A percentile compares a stretch with the other conserved stretches of the same genome.
These are phyloP conservation scores for Sodiomyces alkalinus DNA, from an alignment of 2,329 filamentous ascomycete genomes.

Conservation along the genomic window DNA sequence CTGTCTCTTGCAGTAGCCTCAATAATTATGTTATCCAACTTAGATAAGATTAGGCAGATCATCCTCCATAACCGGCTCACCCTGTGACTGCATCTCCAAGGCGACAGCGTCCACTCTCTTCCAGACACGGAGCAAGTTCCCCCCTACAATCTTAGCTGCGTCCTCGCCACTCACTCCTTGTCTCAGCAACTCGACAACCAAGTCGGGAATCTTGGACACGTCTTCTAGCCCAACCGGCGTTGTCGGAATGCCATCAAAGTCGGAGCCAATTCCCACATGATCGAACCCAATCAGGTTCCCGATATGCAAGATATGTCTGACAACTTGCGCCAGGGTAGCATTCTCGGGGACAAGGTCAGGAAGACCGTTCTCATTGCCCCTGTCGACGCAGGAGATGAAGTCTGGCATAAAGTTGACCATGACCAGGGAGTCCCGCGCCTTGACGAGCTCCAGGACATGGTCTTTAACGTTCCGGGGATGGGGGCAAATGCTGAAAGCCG, in stretches of 20 bases:
- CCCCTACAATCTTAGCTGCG: slow-evolving; percentile 59
- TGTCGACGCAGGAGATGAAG: slow-evolving; percentile 62
- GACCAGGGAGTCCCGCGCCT: slow-evolving; percentile 56
- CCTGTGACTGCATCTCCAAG: slow-evolving; percentile 42
- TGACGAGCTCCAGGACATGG: slow-evolving; percentile 63
- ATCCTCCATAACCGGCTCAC: slow-evolving; percentile 39
- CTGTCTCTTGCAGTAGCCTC: no score
- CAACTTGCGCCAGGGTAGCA: slow-evolving; percentile 63
- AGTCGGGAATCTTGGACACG: slow-evolving; percentile 65
- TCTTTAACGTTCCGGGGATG: slow-evolving; percentile 88
- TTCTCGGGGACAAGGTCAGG: slow-evolving; percentile 53
- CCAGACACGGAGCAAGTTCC: slow-evolving; percentile 78
- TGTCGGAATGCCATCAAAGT: slow-evolving; percentile 64
- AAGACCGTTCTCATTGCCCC: slow-evolving; percentile 43
- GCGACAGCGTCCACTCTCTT: slow-evolving; percentile 60
- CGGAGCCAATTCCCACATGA: slow-evolving; percentile 75
- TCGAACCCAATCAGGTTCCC: slow-evolving; percentile 73
- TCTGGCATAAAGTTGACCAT: slow-evolving; percentile 84
- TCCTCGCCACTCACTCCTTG: slow-evolving; percentile 62
- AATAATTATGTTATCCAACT: no score
- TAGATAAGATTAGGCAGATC: slow-evolving; percentile 19
- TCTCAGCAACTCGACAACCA: slow-evolving; percentile 60
- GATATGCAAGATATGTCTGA: slow-evolving; percentile 68
- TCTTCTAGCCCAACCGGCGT: slow-evolving; percentile 68
- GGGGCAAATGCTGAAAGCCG: slow-evolving; percentile 63